Base-by-base conservation (phyloP, 352 stramenopile genomes). In the Globisporangium cederbergense region DNA sequence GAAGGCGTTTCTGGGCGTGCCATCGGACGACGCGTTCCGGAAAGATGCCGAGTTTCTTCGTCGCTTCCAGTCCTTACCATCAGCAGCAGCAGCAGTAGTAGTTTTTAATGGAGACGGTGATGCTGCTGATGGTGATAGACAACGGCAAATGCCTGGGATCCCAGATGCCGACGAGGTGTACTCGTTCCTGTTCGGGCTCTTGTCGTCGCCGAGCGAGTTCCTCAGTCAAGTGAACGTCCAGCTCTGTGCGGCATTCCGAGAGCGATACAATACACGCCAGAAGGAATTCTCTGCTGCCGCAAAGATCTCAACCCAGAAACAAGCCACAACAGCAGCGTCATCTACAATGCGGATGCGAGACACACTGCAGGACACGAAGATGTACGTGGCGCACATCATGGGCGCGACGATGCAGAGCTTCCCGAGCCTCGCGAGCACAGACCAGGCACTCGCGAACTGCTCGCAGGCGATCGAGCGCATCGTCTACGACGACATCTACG, bases 401-500 rank as follows among this genome's bases (percentile, higher is more conserved):
- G 78, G 79, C 10, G 78, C 74, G 36, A 89, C 78, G 16, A 73
- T 89, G 67, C 79, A 91, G 59, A 76, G 64, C 38, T 86, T 88
- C 56, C 82, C 82, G 3, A 88, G 77, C 49, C 28, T 91, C 1
- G 64, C 78, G 13, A 88, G 76, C 62, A 88, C 79, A 0, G 70
- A 81, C 1, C 63, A 80, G 38, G 75, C 78, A 1, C 64, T 88
- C 8, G 72, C 72, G 45, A 76, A 67, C 38, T 88, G 79, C 22
- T 78, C 78, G 0, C 67, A 85, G 43, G 82, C 77, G 4, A 71
- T 91, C 10, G 82, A 91, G 62, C 76, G 79, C 5, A 76, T 91
- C 40, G 67, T 90, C 49, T 90, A 79, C 54, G 81, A 82, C 63
- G 83, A 91, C 52, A 84, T 90, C 51, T 81, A 89, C 64, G 66